Evolutionary conservation across 73 alveolate genomes (phyloP).

Genomic region (Paramecium biaurelia): DNA sequence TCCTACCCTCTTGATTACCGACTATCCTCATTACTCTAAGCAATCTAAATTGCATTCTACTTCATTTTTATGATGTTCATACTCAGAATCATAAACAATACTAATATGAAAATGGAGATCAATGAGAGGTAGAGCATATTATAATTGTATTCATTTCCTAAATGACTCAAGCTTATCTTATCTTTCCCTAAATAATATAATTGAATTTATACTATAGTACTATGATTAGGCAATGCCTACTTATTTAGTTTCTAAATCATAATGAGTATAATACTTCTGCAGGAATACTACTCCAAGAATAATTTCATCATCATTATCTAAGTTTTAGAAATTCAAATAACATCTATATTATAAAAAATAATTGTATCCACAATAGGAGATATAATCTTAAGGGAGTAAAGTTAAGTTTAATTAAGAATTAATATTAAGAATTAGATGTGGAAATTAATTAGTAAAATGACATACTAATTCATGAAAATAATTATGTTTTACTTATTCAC

Average conservation of each 20-base stretch:
- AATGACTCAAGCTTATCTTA: neutral
- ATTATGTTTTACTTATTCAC: neutral
- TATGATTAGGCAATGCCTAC: neutral
- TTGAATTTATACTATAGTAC: neutral
- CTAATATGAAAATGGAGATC: neutral
- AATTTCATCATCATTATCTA: neutral
- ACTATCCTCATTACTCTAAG: neutral
- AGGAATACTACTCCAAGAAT: neutral
- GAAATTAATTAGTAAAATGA: neutral
- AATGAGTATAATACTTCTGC: neutral
- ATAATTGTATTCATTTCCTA: neutral
- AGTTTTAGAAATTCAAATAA: neutral
- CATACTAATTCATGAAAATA: neutral
- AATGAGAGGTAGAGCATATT: neutral
- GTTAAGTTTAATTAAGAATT: neutral
- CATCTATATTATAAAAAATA: neutral
- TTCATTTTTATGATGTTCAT: neutral
- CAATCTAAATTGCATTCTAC: neutral
- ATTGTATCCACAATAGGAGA: neutral
- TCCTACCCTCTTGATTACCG: neutral
- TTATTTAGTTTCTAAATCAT: neutral
- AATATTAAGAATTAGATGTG: neutral
- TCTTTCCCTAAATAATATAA: neutral
- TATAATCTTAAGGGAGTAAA: neutral
- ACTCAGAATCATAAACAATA: neutral